Percentiles rank a stretch among this genome's conserved stretches.
phyloP scores from a whole-genome alignment of 495 filamentous ascomycete species.

The Pyronema omphalodes region DNA sequence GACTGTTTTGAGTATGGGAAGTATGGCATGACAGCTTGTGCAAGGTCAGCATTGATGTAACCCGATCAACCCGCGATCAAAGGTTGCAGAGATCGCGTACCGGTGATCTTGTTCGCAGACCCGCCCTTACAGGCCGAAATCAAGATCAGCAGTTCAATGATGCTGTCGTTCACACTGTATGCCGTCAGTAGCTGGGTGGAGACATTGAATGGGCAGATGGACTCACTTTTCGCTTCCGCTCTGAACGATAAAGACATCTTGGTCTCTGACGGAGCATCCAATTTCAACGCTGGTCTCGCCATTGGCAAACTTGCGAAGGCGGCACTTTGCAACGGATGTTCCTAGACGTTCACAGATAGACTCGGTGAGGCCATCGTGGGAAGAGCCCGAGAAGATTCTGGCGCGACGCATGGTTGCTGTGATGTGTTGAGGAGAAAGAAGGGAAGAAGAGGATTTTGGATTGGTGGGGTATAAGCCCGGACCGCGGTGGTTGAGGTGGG shows the following conservation, averaged over 20 bases:
- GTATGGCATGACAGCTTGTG: slow-evolving; percentile 83
- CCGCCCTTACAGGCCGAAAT: slow-evolving; percentile 96
- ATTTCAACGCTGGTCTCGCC: slow-evolving; percentile 95
- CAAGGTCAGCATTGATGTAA: slow-evolving; percentile 15
- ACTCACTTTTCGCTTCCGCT: slow-evolving; percentile 66
- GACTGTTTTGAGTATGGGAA: slow-evolving; percentile 98
- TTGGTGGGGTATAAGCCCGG: not conserved
- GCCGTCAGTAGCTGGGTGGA: slow-evolving; percentile 6
- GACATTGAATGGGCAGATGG: slow-evolving; percentile 4
- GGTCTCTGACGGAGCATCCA: slow-evolving; percentile 80
- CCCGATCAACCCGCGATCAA: not conserved
- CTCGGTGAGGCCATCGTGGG: slow-evolving; percentile 49
- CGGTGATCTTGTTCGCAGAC: slow-evolving; percentile 92
- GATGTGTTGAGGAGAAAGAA: not conserved
- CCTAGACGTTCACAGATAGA: slow-evolving; percentile 54
- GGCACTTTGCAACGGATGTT: slow-evolving; percentile 43
- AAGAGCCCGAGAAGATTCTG: slow-evolving; percentile 53
- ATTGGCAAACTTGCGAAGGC: slow-evolving; percentile 57
- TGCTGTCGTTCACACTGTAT: slow-evolving; percentile 72
- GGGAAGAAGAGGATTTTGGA: not conserved
- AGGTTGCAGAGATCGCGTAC: slow-evolving; percentile 31
- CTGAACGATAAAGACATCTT: slow-evolving; percentile 97
- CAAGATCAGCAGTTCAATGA: slow-evolving; percentile 98
- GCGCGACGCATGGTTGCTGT: slow-evolving; percentile 40
- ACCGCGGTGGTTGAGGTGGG: not conserved